phyloP scores from a whole-genome alignment of 2,329 filamentous ascomycete genomes.

The Beauveria medogensis region DNA sequence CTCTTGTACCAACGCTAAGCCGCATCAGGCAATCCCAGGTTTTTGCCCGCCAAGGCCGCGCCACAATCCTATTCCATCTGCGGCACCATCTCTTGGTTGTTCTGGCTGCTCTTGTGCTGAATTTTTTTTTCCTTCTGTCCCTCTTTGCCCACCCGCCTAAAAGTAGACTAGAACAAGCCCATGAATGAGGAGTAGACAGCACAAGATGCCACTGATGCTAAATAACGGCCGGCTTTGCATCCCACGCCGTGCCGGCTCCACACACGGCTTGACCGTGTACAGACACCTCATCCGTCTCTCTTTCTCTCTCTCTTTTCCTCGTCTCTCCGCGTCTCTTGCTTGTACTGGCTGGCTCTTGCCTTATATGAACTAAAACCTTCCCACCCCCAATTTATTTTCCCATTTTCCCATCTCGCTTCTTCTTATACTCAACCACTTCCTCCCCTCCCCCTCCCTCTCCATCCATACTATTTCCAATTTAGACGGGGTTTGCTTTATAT shows the following conservation, averaged over 20 bases:
- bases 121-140: not conserved
- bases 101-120: too few relatives aligned
- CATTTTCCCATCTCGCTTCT: not conserved
- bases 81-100: not conserved
- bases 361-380: conserved; percentile 4
- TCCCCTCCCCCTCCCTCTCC: not conserved
- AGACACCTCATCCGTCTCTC: not conserved
- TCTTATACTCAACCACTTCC: not conserved
- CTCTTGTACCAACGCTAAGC: not conserved
- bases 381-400: not conserved
- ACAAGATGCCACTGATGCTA: not conserved
- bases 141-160: not conserved
- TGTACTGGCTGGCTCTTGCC: not conserved
- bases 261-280: conserved; percentile 8
- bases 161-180: not conserved
- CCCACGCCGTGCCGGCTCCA: conserved; percentile 5
- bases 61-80: conserved; percentile 1
- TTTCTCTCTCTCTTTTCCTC: not conserved
- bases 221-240: conserved; percentile 8
- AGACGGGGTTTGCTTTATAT: not conserved
- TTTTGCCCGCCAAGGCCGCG: conserved; percentile 6
- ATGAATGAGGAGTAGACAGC: not conserved
- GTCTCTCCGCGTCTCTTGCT: not conserved
- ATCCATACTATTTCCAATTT: not conserved
- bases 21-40: not conserved